A percentile compares a stretch with the other conserved stretches of the same genome.
These are phyloP conservation scores for Coprinopsis sp. DNA, from an alignment of 768 basidiomycete genomes.

Conservation along the genomic window DNA sequence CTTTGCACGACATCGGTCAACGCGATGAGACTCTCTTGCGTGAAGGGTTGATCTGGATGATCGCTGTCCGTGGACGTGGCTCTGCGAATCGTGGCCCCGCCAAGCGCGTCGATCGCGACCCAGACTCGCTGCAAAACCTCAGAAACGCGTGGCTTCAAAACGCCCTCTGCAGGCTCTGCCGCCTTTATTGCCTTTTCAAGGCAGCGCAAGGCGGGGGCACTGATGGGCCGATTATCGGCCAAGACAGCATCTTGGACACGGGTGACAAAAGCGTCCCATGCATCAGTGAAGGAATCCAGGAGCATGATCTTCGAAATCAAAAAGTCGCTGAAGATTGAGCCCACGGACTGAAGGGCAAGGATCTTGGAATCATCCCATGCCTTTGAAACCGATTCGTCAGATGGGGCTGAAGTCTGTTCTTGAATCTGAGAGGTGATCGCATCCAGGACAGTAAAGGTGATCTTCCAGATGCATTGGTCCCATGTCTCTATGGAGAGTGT, in stretches of 20 bases:
- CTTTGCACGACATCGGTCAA: slow-evolving; percentile 70
- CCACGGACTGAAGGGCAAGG: slow-evolving; percentile 78
- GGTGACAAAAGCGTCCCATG: slow-evolving; percentile 71
- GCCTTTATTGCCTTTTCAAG: slow-evolving; percentile 76
- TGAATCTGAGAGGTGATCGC: slow-evolving; percentile 57
- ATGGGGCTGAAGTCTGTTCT: slow-evolving; percentile 14
- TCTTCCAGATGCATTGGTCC: slow-evolving; percentile 88
- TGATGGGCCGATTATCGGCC: slow-evolving; percentile 62
- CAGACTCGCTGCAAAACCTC: slow-evolving; percentile 62
- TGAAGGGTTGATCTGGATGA: slow-evolving; percentile 45
- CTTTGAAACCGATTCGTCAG: slow-evolving; percentile 24
- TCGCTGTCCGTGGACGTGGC: slow-evolving; percentile 17
- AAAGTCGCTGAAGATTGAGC: slow-evolving; percentile 81
- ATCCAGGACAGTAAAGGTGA: slow-evolving; percentile 84
- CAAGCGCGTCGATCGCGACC: slow-evolving; percentile 64
- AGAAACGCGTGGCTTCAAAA: slow-evolving; percentile 37
- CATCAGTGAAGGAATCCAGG: slow-evolving; percentile 62
- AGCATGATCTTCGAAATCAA: slow-evolving; percentile 66
- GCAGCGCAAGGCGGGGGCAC: slow-evolving; percentile 80
- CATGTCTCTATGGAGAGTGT: slow-evolving; percentile 79
- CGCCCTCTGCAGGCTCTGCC: slow-evolving; percentile 36
- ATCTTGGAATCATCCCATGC: slow-evolving; percentile 88
- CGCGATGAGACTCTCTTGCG: slow-evolving; percentile 83
- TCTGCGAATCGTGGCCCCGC: slow-evolving; percentile 33
- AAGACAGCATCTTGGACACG: slow-evolving; percentile 71